phyloP scores from a whole-genome alignment of 1,284 basidiomycete genomes.

The Porodaedalea pini region DNA sequence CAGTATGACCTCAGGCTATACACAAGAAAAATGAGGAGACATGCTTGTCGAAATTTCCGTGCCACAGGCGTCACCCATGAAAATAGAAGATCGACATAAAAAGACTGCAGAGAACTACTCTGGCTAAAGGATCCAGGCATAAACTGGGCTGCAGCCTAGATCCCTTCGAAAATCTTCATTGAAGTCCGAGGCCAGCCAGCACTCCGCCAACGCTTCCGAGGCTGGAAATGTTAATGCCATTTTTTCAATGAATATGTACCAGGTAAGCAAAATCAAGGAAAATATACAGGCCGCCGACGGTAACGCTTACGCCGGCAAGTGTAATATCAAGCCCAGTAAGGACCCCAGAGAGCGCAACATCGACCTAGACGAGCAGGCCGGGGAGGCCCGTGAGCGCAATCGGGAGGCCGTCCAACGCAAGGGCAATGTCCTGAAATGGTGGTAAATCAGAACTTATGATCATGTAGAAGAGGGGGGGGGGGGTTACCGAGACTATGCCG shows the following conservation, averaged over 20 bases:
- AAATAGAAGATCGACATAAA: too few relatives aligned
- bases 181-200: constrained; percentile 25
- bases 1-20: too few relatives aligned
- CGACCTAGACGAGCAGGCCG: constrained; percentile 20
- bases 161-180: background rate
- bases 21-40: too few relatives aligned
- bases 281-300: constrained; percentile 27
- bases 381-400: constrained; percentile 16
- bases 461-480: background rate
- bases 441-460: background rate
- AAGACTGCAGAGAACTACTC: too few relatives aligned
- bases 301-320: constrained; percentile 19
- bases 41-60: too few relatives aligned
- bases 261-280: background rate
- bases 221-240: constrained; percentile 14
- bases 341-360: constrained; percentile 20
- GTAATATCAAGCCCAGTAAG: constrained; percentile 20
- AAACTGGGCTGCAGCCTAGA: background rate
- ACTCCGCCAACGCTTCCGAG: constrained; percentile 26
- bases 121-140: background rate
- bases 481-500: constrained; percentile 15
- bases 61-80: too few relatives aligned
- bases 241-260: background rate
- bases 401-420: background rate
- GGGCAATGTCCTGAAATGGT: background rate